Evolutionary conservation across 306 rosid genomes (phyloP), one percentile per base, ranked within the genome.

Genomic region (Leucaena leucocephala): DNA sequence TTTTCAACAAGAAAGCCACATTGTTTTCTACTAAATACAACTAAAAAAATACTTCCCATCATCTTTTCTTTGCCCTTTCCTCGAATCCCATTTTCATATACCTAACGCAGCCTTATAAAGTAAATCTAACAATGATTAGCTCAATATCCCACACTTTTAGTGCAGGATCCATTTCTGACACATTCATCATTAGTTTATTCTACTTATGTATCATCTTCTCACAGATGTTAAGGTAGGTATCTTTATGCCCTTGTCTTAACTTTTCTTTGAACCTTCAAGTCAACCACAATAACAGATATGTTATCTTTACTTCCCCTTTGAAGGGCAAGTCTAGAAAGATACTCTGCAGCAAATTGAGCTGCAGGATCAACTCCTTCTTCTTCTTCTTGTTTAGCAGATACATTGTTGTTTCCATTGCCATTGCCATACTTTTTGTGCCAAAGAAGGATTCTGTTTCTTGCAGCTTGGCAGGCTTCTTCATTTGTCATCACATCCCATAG

Each of bases 401-500:
- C 69, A 1, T 78, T 72, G 59, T 54, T n/a, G 59, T 78, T 75
- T 59, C 16, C 4, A 10, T 82, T 69, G 16, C 92, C 88, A 40
- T 84, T 72, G 17, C 93, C 89, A 40, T 84, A 57, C 71, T 89
- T 93, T 64, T 86, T 91, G 79, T 93, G 96, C 97, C 97, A 93
- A 64, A 88, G 69, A 65, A 93, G 96, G 82, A 93, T 89, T 67
- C 96, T 55, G 83, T 77, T 91, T 79, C 91, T 85, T 2, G 97
- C 97, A 74, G 87, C 63, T 17, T 91, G 93, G 21, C 96, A 93
- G n/a, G 88, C 97, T 81, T 89, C 97, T 81, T 93, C 92, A 58
- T 91, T 89, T 55, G 92, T 91, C 73, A 93, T 80, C 16, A 91
- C 93, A 86, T 93, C 97, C 97, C 97, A 93, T 59, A 93, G 78